Evolutionary conservation across 2,329 filamentous ascomycete species (phyloP).

Genomic region (Akanthomyces lecanii): DNA sequence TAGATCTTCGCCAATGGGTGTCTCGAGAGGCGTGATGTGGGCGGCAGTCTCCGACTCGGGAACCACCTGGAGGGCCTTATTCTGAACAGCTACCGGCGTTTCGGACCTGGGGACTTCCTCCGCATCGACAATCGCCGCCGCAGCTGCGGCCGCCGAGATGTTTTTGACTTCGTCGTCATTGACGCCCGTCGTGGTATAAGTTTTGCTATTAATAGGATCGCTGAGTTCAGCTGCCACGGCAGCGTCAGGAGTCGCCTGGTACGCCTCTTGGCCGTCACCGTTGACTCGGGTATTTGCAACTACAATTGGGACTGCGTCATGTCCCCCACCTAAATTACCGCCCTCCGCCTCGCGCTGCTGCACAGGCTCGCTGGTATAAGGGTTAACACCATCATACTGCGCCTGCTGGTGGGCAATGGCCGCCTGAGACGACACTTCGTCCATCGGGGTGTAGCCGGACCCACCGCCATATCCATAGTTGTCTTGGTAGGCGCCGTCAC

Average conservation of each 20-base stretch:
- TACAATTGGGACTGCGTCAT: slow-evolving; percentile 13
- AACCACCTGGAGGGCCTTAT: slow-evolving; percentile 15
- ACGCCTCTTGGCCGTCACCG: slow-evolving; percentile 13
- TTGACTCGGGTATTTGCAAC: slow-evolving; percentile 12
- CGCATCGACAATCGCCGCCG: slow-evolving; percentile 8
- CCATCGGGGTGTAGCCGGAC: slow-evolving; percentile 42
- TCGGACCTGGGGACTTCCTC: slow-evolving; percentile 1
- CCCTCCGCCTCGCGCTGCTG: slow-evolving; percentile 17
- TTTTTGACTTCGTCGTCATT: slow-evolving; percentile 6
- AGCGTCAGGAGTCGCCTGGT: background rate
- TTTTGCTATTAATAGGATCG: slow-evolving; percentile 15
- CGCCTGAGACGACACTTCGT: slow-evolving; percentile 47
- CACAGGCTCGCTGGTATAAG: slow-evolving; percentile 48
- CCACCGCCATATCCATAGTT: slow-evolving; percentile 40
- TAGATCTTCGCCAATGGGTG: slow-evolving; percentile 18
- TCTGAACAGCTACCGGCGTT: background rate
- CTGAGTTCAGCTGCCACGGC: slow-evolving; percentile 1
- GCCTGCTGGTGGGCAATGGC: slow-evolving; percentile 48
- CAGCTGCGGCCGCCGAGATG: background rate
- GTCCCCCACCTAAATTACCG: slow-evolving; percentile 8
- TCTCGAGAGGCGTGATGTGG: slow-evolving; percentile 14
- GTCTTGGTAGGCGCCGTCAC: slow-evolving; percentile 25
- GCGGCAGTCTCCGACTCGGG: slow-evolving; percentile 20
- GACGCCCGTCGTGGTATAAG: slow-evolving; percentile 18
- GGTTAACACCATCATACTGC: slow-evolving; percentile 53